Evolutionary conservation across 2,329 filamentous ascomycete genomes (phyloP).

Genomic region (Emmonsiellopsis sp.): DNA sequence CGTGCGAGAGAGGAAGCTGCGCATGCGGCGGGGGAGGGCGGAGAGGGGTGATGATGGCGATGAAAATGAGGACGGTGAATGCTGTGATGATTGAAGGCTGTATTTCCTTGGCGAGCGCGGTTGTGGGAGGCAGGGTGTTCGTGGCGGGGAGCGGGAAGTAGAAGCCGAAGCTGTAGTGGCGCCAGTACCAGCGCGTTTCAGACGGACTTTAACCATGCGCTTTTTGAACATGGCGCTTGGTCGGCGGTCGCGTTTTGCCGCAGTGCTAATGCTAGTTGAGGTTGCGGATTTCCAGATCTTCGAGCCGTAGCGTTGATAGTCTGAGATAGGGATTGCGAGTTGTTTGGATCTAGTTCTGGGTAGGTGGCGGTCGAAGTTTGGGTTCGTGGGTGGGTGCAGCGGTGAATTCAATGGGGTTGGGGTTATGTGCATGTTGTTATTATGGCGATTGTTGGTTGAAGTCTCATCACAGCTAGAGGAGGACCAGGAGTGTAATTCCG

Average conservation of each 20-base stretch:
- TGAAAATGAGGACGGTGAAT: not conserved
- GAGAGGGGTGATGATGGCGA: not conserved
- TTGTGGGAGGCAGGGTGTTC: not conserved
- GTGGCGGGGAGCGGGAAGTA: not conserved
- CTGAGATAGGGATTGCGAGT: slow-evolving; percentile 1
- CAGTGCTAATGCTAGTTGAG: too few species aligned
- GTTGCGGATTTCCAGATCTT: not conserved
- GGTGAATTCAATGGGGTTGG: not conserved
- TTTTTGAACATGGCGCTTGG: not conserved
- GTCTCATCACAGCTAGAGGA: not conserved
- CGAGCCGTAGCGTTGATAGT: not conserved
- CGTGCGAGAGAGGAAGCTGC: not conserved
- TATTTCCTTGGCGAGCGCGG: too few species aligned
- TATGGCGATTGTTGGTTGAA: not conserved
- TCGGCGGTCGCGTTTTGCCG: not conserved
- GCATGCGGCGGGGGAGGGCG: not conserved
- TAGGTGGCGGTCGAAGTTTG: not conserved
- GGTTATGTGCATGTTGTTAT: not conserved
- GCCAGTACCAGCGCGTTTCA: too few species aligned
- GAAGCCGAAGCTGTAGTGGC: too few species aligned
- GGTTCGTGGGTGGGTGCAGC: not conserved
- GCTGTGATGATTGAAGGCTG: too few species aligned
- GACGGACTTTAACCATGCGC: not conserved
- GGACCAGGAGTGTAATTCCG: not conserved
- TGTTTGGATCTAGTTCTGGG: not conserved